Base-by-base conservation (phyloP, 257 asterid species). In the Nicotiana attenuata region DNA sequence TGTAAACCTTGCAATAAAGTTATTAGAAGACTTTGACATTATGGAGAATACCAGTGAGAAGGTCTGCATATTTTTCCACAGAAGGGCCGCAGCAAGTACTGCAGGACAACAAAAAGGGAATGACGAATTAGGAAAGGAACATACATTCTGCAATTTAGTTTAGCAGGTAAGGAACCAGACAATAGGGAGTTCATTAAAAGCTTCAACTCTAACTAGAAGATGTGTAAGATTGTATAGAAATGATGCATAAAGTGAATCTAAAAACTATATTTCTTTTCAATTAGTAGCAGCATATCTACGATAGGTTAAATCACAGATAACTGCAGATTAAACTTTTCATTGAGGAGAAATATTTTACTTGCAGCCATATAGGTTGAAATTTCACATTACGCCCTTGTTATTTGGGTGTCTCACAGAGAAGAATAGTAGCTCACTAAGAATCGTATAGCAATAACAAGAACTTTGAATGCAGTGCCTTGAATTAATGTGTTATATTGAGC, bases 21-120 rank as follows among this genome's bases (percentile, higher is more conserved):
- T 47, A 81, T 69, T 77, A 77, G 11, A 66, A 45, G 15, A 35
- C 8, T 20, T 41, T 7, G 82, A 55, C 47, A 61, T 41, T n/a
- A 7, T 14, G 31, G 66, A 6, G 26, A 26, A 17, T 92, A 96
- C 99, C 98, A 88, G 81, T 77, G 95, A 87, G 85, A 92, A 94
- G 55, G 93, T 89, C 87, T 88, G 92, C 64, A 85, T 76, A 86
- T 91, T 91, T 90, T 91, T 92, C 92, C 92, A 89, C 50, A 96
- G 55, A 77, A 96, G 94, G 68, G 75, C 85, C 17, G 86, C 81
- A 17, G 97, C 82, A 79, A 96, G 94, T 73, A 86, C 99, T 96
- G 95, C 93, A 87, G 69, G 66, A 71, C 83, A 29, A 84, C 16
- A 78, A 20, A 47, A 78, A 67, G 26, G 26, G 67, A 81, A 61